Evolutionary conservation across 768 basidiomycete genomes (phyloP).

Genomic region (Naematelia encephala): DNA sequence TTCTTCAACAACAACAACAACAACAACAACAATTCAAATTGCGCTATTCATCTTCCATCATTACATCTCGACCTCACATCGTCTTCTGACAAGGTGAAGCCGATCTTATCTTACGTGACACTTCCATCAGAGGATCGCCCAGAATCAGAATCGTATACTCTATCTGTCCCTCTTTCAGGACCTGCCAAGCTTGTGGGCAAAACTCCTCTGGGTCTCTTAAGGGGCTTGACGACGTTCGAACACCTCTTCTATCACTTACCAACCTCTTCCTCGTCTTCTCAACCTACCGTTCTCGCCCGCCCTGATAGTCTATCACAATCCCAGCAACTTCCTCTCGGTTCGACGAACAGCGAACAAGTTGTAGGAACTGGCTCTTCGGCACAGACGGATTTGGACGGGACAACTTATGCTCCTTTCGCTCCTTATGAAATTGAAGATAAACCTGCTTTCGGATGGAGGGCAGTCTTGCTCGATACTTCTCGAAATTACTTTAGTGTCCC

Average conservation of each 20-base stretch:
- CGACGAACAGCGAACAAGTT: no score
- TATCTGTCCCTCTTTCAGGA: conserved; percentile 60
- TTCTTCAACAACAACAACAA: conserved; percentile 3
- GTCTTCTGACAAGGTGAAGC: not conserved
- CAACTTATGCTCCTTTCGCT: conserved; percentile 23
- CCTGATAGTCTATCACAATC: not conserved
- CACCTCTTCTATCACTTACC: conserved; percentile 61
- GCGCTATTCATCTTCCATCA: not conserved
- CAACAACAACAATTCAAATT: not conserved
- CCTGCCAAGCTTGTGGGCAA: conserved; percentile 58
- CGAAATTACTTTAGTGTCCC: conserved; percentile 60
- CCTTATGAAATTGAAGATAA: conserved; percentile 58
- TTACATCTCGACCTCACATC: not conserved
- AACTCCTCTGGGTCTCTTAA: conserved; percentile 62
- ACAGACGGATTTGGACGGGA: not conserved
- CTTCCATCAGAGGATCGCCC: conserved; percentile 55
- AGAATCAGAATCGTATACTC: conserved; percentile 60
- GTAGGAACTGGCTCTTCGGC: no score
- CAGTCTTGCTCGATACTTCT: conserved; percentile 75
- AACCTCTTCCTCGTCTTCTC: not conserved
- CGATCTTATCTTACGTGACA: conserved; percentile 59
- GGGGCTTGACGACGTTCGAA: conserved; percentile 73
- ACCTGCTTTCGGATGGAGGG: conserved; percentile 65
- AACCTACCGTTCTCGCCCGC: not conserved
- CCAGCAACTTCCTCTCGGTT: not conserved